Evolutionary conservation across 805 yeast species (phyloP).

Genomic region (Huiozyma naganishii): DNA sequence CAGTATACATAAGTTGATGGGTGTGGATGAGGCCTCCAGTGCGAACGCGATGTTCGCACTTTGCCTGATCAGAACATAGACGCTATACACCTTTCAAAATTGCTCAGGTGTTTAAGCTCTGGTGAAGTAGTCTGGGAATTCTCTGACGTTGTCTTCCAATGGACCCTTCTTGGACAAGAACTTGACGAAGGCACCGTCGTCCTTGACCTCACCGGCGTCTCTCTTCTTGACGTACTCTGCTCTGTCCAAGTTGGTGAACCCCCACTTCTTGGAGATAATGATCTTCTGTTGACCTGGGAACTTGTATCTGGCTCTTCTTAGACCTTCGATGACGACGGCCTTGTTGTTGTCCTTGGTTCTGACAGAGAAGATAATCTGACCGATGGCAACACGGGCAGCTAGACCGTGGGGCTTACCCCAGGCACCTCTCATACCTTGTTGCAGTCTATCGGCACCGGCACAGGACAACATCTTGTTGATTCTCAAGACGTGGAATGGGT

Average conservation of each 20-base stretch:
- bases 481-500: slow-evolving; percentile 99
- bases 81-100: too few species aligned
- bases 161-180: slow-evolving; percentile 96
- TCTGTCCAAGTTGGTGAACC: slow-evolving; percentile 99
- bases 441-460: slow-evolving; percentile 99
- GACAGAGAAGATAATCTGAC: slow-evolving; percentile 95
- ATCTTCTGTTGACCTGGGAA: slow-evolving; percentile 99
- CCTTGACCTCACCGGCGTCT: slow-evolving; percentile 96
- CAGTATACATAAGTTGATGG: too few species aligned
- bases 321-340: slow-evolving; percentile 95
- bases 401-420: slow-evolving; percentile 99
- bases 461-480: slow-evolving; percentile 99
- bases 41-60: too few species aligned
- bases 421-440: slow-evolving; percentile 99
- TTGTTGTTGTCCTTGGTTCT: slow-evolving; percentile 98
- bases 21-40: too few species aligned
- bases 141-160: slow-evolving; percentile 79
- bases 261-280: slow-evolving; percentile 99
- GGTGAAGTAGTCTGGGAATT: slow-evolving; percentile 79
- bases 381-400: slow-evolving; percentile 98
- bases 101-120: too few species aligned
- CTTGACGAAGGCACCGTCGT: slow-evolving; percentile 99
- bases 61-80: too few species aligned
- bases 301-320: slow-evolving; percentile 99
- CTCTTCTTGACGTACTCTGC: slow-evolving; percentile 89